Percentiles rank a stretch among this genome's conserved stretches.
phyloP scores from a whole-genome alignment of 768 basidiomycete species.

The Galerina marginata region DNA sequence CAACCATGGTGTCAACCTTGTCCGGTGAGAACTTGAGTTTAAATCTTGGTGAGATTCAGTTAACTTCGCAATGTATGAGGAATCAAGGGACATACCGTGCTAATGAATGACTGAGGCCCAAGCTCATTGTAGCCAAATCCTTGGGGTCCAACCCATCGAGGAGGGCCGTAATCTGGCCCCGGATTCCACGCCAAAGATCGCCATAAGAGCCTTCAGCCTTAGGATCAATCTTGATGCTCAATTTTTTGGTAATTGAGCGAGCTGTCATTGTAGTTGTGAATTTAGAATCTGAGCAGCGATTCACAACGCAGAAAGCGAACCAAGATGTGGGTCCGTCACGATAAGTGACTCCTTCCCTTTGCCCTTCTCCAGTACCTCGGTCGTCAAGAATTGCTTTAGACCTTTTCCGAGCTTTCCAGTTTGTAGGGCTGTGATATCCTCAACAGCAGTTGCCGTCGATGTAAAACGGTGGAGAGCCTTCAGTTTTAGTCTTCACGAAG shows the following conservation, averaged over 20 bases:
- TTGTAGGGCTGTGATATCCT: constrained; percentile 93
- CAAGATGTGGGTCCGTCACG: constrained; percentile 90
- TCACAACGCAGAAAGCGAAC: constrained; percentile 48
- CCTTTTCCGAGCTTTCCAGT: constrained; percentile 93
- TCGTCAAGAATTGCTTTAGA: constrained; percentile 90
- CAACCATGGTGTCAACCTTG: constrained; percentile 99
- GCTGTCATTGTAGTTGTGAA: constrained; percentile 44
- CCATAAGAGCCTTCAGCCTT: constrained; percentile 51
- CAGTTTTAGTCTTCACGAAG: constrained; percentile 77
- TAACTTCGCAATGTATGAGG: neutral
- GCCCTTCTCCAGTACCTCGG: constrained; percentile 85
- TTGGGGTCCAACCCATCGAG: constrained; percentile 92
- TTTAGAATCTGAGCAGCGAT: neutral
- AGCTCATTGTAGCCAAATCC: constrained; percentile 95
- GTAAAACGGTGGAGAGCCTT: constrained; percentile 96
- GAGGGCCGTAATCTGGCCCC: constrained; percentile 83
- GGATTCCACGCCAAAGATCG: constrained; percentile 96
- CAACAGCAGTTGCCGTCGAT: constrained; percentile 95
- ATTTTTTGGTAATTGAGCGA: constrained; percentile 89
- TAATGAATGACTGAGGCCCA: constrained; percentile 96
- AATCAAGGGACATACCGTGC: constrained; percentile 65
- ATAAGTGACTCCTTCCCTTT: constrained; percentile 86
- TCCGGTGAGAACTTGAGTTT: constrained; percentile 99
- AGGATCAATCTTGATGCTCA: constrained; percentile 86
- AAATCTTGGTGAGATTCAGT: constrained; percentile 58